phyloP scores from a whole-genome alignment of 495 filamentous ascomycete species.

The Tuber magnatum region DNA sequence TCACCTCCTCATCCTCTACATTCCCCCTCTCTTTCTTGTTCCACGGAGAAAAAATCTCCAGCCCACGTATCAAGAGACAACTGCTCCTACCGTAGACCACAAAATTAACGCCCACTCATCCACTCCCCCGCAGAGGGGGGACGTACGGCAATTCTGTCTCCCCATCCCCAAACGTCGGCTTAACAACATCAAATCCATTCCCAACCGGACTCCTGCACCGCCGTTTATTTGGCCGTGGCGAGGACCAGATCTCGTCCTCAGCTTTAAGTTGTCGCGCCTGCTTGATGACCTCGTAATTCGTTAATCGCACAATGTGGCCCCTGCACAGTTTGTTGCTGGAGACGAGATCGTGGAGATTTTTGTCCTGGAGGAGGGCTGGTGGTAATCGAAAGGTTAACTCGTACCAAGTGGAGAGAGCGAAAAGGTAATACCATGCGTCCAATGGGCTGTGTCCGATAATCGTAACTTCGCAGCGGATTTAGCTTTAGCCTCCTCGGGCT shows the following conservation, averaged over 20 bases:
- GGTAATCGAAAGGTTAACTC: background rate
- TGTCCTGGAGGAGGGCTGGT: background rate
- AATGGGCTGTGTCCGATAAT: background rate
- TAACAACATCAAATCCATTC: background rate
- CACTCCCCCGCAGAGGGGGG: background rate
- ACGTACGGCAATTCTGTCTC: background rate
- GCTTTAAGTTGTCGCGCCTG: background rate
- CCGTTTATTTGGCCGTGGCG: background rate
- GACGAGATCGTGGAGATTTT: background rate
- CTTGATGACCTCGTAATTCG: background rate
- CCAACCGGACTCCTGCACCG: background rate
- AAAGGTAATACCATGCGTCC: background rate
- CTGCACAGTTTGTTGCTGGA: background rate
- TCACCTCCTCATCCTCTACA: slow-evolving; percentile 7
- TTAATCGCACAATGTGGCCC: background rate
- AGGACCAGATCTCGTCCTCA: background rate
- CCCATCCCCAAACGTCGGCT: background rate
- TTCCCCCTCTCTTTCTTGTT: background rate
- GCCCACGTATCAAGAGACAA: slow-evolving; percentile 1
- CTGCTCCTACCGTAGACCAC: background rate
- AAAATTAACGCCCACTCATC: background rate
- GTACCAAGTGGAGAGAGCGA: background rate
- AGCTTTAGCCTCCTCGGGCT: background rate
- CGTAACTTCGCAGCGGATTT: background rate
- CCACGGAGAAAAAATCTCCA: background rate